phyloP scores from a whole-genome alignment of 108 stramenopile genomes.

The Conticribra weissflogii region DNA sequence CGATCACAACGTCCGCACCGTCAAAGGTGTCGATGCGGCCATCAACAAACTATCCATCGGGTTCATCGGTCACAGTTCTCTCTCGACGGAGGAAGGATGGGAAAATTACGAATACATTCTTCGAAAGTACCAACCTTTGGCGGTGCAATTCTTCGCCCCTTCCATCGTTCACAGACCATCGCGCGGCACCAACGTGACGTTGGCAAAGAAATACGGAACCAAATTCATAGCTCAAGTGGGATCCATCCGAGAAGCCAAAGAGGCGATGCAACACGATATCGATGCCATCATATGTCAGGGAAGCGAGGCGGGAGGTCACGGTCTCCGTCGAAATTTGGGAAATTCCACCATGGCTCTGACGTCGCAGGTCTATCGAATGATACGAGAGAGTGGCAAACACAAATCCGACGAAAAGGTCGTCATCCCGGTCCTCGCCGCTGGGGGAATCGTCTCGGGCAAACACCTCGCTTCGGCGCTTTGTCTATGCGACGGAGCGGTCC shows the following conservation, averaged over 20 bases:
- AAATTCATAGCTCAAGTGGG: constrained; percentile 78
- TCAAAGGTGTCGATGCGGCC: too few relatives aligned
- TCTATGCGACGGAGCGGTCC: constrained; percentile 72
- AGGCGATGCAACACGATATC: constrained; percentile 58
- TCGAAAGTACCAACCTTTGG: constrained; percentile 52
- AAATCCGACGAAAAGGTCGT: too few relatives aligned
- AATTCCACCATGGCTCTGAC: constrained; percentile 65
- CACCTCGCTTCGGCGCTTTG: constrained; percentile 67
- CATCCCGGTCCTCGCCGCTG: constrained; percentile 70
- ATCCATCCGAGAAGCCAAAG: constrained; percentile 56
- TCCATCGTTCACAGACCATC: constrained; percentile 33
- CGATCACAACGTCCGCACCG: constrained; percentile 9
- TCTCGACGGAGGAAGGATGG: constrained; percentile 51
- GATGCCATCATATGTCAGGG: constrained; percentile 82
- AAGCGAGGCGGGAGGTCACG: constrained; percentile 82
- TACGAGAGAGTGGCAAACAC: too few relatives aligned
- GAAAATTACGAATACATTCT: constrained; percentile 55
- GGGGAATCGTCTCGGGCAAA: constrained; percentile 75
- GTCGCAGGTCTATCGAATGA: constrained; percentile 47
- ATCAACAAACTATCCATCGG: constrained; percentile 73
- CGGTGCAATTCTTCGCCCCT: constrained; percentile 82
- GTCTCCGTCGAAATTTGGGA: constrained; percentile 68
- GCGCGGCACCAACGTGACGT: constrained; percentile 45
- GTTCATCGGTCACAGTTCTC: constrained; percentile 71
- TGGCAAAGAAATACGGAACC: constrained; percentile 59